Evolutionary conservation across 306 rosid genomes (phyloP).

Genomic region (Lupinus albus): DNA sequence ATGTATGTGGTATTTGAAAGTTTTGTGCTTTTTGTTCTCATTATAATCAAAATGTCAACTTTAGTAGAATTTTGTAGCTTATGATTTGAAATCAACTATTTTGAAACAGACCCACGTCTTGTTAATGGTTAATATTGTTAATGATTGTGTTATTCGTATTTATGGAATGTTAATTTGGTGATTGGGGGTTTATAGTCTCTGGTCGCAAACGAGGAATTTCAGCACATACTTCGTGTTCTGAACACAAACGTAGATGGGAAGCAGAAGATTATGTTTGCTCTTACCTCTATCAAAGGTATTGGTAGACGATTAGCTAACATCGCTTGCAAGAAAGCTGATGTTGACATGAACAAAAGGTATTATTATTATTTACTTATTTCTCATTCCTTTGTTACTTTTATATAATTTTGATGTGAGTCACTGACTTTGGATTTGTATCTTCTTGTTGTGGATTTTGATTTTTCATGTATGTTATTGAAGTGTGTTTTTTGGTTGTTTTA

Average conservation of each 20-base stretch:
- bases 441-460: background rate
- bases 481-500: background rate
- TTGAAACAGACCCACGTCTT: background rate
- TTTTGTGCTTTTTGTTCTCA: slow-evolving; percentile 2
- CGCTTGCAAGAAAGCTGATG: slow-evolving; percentile 52
- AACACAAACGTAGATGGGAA: slow-evolving; percentile 56
- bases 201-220: slow-evolving; percentile 55
- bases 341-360: slow-evolving; percentile 58
- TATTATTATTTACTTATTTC: background rate
- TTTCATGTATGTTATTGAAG: background rate
- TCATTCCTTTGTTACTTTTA: background rate
- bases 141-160: background rate
- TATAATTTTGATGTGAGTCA: background rate
- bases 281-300: slow-evolving; percentile 57
- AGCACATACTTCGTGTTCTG: slow-evolving; percentile 55
- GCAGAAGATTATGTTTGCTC: slow-evolving; percentile 53
- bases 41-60: slow-evolving; percentile 13
- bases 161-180: background rate
- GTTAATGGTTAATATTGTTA: background rate
- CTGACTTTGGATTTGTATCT: background rate
- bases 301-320: slow-evolving; percentile 53
- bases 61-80: background rate
- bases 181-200: slow-evolving; percentile 37
- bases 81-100: slow-evolving; percentile 13
- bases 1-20: background rate